Evolutionary conservation across 345 rosid genomes (phyloP).

Genomic region (Kernera saxatilis): DNA sequence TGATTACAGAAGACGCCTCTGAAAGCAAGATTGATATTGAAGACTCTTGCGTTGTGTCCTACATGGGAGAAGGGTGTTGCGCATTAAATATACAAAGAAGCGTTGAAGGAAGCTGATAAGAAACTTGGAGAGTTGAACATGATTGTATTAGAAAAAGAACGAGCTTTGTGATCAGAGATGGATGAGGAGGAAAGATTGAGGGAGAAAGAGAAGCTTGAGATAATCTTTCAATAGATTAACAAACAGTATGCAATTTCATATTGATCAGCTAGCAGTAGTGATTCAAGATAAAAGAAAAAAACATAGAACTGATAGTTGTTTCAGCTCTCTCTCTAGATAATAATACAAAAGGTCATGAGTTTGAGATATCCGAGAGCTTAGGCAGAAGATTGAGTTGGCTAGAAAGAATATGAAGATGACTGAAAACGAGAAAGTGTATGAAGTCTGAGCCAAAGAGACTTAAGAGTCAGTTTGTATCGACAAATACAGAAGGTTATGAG

Average conservation of each 20-base stretch:
- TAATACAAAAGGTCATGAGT: conserved; percentile 27
- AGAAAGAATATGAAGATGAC: conserved; percentile 28
- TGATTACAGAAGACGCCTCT: neutral
- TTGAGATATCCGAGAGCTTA: conserved; percentile 31
- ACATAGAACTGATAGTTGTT: conserved; percentile 33
- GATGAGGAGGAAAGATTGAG: conserved; percentile 43
- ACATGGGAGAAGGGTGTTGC: conserved; percentile 33
- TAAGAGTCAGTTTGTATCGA: too few relatives aligned
- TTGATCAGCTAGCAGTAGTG: conserved; percentile 29
- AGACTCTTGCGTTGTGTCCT: conserved; percentile 41
- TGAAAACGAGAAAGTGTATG: conserved; percentile 37
- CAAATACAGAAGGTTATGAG: too few relatives aligned
- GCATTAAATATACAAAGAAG: conserved; percentile 33
- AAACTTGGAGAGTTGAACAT: conserved; percentile 32
- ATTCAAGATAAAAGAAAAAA: conserved; percentile 31
- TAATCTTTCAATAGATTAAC: conserved; percentile 34
- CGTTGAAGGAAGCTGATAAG: conserved; percentile 49
- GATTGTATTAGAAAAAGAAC: conserved; percentile 34
- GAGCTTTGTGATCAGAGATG: conserved; percentile 23
- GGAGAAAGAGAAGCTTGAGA: conserved; percentile 25
- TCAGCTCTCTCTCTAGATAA: conserved; percentile 32
- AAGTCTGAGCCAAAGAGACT: conserved; percentile 14
- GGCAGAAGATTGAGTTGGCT: conserved; percentile 29
- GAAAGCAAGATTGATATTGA: conserved; percentile 27
- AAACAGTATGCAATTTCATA: conserved; percentile 30